These are phyloP conservation scores for Solanum clarkiae DNA, from an alignment of 257 asterid species.

Conservation along the genomic window DNA sequence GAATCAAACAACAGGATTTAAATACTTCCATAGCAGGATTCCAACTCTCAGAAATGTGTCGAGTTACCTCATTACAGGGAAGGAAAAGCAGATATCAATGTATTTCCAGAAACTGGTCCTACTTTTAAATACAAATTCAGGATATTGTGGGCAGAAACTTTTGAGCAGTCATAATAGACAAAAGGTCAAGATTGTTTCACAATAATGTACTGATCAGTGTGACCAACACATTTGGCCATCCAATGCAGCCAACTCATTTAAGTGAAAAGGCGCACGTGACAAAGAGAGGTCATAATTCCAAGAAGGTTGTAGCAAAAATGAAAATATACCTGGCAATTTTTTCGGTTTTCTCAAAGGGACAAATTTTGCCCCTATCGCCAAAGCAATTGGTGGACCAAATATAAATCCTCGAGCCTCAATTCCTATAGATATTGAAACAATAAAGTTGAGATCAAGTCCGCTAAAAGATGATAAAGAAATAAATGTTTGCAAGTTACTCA, in stretches of 20 bases:
- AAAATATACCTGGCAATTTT: constrained; percentile 52
- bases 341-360: constrained; percentile 74
- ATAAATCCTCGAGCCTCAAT: constrained; percentile 82
- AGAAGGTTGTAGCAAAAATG: not conserved
- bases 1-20: not conserved
- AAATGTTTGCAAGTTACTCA: not conserved
- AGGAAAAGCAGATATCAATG: not conserved
- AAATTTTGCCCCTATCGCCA: constrained; percentile 81
- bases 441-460: not conserved
- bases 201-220: not conserved
- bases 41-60: not conserved
- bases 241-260: not conserved
- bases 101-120: not conserved
- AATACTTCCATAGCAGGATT: not conserved
- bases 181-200: not conserved
- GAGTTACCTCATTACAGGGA: not conserved
- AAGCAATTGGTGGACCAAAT: constrained; percentile 77
- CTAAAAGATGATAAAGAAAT: not conserved
- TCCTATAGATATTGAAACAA: constrained; percentile 23
- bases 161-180: not conserved
- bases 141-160: not conserved
- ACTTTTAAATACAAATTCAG: not conserved
- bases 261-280: not conserved
- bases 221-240: not conserved
- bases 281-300: not conserved